Evolutionary conservation across 2,329 filamentous ascomycete species (phyloP), one percentile per base, ranked within the genome.

Genomic region (Aspergillus neoniger): DNA sequence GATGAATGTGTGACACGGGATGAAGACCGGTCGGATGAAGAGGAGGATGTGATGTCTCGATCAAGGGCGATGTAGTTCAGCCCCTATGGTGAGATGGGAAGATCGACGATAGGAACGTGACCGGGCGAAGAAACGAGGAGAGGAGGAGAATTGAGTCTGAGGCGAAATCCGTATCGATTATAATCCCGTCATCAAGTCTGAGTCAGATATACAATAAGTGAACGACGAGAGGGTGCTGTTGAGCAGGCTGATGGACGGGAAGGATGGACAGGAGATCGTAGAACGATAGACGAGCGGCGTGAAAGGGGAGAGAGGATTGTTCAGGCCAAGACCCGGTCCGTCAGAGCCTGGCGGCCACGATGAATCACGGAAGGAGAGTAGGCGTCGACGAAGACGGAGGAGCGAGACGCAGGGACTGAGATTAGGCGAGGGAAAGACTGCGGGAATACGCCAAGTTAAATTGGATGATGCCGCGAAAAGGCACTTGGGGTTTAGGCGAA

Each of bases 251-350:
- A 14, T 44, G 41, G 38, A 56, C 55, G 56, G 30, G 48, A 15
- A 15, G 54, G 48, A 32, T 25, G 50, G 60, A 58, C 39, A 44
- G 60, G 57, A 36, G 59, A 58, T 58, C 59, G 63, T 57, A 58
- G 51, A 62, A 58, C 19, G 62, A 60, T 64, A 59, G 55, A 59
- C 38, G 51, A 62, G 58, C 58, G 63, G 54, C 50, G 54, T 66
- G 48, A 59, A 66, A 64, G 65, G 64, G 63, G 25, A 30, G 52
- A 43, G 23, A 64, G 59, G 51, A 56, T 59, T 61, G 58, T 51
- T 57, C 43, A 50, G 63, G 65, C 63, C 65, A 68, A 68, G 64
- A 65, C 63, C 44, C 50, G 58, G 55, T 61, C 55, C 55, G 63
- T 61, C 60, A 61, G 63, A 62, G 59, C 52, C 59, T 63, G 57